Evolutionary conservation across 495 filamentous ascomycete genomes (phyloP).

Genomic region (Cenococcum geophilum): DNA sequence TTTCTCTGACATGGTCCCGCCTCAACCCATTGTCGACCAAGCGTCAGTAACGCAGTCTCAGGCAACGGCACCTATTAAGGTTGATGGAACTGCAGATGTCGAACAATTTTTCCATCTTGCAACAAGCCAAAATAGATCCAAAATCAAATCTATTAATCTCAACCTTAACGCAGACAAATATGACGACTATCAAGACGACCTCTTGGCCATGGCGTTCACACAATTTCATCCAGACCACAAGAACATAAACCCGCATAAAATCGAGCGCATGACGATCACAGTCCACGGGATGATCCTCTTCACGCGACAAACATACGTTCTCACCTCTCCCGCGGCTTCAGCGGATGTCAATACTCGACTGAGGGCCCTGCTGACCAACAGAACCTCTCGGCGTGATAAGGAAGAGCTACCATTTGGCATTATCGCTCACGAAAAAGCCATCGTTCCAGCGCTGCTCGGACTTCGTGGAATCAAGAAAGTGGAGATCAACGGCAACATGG

Average conservation of each 20-base stretch:
- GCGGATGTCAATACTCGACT: slow-evolving; percentile 4
- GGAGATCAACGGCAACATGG: slow-evolving; percentile 3
- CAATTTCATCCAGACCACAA: slow-evolving; percentile 2
- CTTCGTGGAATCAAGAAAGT: slow-evolving; percentile 7
- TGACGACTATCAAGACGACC: slow-evolving; percentile 8
- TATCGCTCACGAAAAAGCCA: slow-evolving; percentile 12
- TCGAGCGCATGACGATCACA: slow-evolving; percentile 5
- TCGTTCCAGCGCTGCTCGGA: slow-evolving; percentile 9
- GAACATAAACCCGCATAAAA: slow-evolving; percentile 5
- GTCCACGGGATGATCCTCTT: slow-evolving; percentile 5
- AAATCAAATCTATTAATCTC: slow-evolving; percentile 6
- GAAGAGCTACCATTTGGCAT: slow-evolving; percentile 1
- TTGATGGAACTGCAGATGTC: background rate
- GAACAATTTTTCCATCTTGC: slow-evolving; percentile 4
- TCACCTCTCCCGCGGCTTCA: slow-evolving; percentile 8
- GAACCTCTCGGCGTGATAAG: background rate
- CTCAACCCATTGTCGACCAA: background rate
- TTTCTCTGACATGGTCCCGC: background rate
- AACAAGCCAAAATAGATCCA: background rate
- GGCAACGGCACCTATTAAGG: too few relatives aligned
- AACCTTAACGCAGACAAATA: slow-evolving; percentile 6
- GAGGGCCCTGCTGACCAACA: background rate
- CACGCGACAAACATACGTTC: slow-evolving; percentile 8
- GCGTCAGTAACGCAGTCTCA: background rate
- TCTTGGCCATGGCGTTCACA: slow-evolving; percentile 9